Evolutionary conservation across 2,329 filamentous ascomycete genomes (phyloP).

Genomic region (Botryotinia calthae): DNA sequence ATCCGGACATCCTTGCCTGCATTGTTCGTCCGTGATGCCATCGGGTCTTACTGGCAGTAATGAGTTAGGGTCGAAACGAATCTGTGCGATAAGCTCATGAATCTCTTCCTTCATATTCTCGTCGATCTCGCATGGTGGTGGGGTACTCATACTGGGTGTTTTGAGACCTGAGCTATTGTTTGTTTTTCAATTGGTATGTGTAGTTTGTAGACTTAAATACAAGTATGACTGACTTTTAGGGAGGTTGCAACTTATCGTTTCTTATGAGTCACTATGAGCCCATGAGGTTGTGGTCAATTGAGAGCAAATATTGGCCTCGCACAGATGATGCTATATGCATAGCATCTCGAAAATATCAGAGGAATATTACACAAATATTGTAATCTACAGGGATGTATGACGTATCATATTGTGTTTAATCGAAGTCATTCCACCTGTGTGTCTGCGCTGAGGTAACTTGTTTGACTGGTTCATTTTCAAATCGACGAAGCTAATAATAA

Average conservation of each 20-base stretch:
- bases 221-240: not conserved
- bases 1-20: not conserved
- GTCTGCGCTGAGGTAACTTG: not conserved
- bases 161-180: not conserved
- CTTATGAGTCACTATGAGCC: not conserved
- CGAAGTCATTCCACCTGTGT: not conserved
- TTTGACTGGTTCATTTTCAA: not conserved
- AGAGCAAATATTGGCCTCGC: not conserved
- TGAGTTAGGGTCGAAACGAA: not conserved
- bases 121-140: not conserved
- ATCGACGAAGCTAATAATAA: too few relatives aligned
- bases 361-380: not conserved
- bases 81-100: rapidly evolving
- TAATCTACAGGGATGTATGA: not conserved
- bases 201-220: not conserved
- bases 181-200: not conserved
- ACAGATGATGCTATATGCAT: not conserved
- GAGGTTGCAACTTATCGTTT: too few relatives aligned
- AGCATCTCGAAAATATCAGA: not conserved
- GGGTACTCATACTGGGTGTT: not conserved
- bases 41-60: not conserved
- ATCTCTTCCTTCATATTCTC: not conserved
- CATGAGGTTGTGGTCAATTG: too few relatives aligned
- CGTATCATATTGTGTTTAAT: not conserved
- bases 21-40: not conserved